Conservation (phyloP, 129 eudicot species). For the Silybum marianum region DNA sequence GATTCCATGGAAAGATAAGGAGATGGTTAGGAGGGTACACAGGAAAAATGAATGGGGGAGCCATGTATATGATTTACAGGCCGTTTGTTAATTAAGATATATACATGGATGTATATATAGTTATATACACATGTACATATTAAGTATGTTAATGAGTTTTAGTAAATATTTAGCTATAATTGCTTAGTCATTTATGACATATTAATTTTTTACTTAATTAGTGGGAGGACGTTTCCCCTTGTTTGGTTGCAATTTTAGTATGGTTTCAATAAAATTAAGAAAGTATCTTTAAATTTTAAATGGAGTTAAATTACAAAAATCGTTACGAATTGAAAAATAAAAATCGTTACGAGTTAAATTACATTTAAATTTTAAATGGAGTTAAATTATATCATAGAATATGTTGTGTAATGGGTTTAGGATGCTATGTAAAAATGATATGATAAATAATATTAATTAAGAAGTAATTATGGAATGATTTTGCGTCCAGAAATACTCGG, state of each 20-base stretch:
- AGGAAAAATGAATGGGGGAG: neutral
- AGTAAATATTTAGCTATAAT: neutral
- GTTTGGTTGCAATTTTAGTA: too few species aligned
- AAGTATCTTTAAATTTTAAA: neutral
- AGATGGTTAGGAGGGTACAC: constrained; percentile 4
- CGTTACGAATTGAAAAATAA: neutral
- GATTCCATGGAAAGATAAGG: neutral
- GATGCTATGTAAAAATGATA: too few species aligned
- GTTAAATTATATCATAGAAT: too few species aligned
- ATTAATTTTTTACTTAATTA: neutral
- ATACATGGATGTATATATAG: neutral
- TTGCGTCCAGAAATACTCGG: too few species aligned
- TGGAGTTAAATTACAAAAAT: neutral
- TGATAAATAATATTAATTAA: too few species aligned
- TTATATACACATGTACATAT: neutral
- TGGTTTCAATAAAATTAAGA: neutral
- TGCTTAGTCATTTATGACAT: neutral
- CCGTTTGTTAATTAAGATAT: too few species aligned
- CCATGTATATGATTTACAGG: neutral
- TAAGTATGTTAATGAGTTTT: neutral
- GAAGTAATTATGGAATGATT: too few species aligned
- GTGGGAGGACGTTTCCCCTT: neutral
- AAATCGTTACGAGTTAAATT: too few species aligned
- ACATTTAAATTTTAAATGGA: too few species aligned
- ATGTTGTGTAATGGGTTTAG: too few species aligned